phyloP scores from a whole-genome alignment of 805 yeast species.

The Wickerhamiella siamensis region DNA sequence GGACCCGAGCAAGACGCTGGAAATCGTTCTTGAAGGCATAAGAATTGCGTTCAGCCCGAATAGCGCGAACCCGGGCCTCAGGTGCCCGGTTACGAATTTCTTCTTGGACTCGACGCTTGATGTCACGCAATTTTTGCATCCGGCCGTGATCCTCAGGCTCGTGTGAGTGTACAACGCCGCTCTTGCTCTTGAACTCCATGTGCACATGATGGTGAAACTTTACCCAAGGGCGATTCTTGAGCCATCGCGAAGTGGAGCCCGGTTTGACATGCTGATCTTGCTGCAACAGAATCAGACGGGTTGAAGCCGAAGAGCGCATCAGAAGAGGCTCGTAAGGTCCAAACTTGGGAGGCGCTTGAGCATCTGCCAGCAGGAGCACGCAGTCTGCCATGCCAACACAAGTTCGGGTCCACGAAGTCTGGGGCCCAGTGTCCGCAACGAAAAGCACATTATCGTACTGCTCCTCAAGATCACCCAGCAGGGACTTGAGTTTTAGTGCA shows the following conservation, averaged over 20 bases:
- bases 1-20: slow-evolving; percentile 70
- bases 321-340: slow-evolving; percentile 79
- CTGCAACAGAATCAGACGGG: slow-evolving; percentile 70
- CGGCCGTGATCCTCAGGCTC: background rate
- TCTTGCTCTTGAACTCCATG: slow-evolving; percentile 28
- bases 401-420: slow-evolving; percentile 80
- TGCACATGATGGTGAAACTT: slow-evolving; percentile 87
- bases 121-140: slow-evolving; percentile 4
- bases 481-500: slow-evolving; percentile 71
- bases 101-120: slow-evolving; percentile 18
- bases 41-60: background rate
- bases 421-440: slow-evolving; percentile 70
- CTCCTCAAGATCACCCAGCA: slow-evolving; percentile 83
- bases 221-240: slow-evolving; percentile 77
- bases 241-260: slow-evolving; percentile 76
- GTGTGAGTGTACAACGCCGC: background rate
- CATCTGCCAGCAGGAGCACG: slow-evolving; percentile 77
- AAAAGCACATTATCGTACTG: slow-evolving; percentile 76
- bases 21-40: slow-evolving; percentile 65
- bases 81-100: slow-evolving; percentile 10
- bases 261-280: slow-evolving; percentile 70
- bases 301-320: slow-evolving; percentile 62
- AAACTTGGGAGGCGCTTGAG: slow-evolving; percentile 50
- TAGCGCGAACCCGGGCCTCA: background rate
- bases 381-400: slow-evolving; percentile 95